A percentile compares a stretch with the other conserved stretches of the same genome.
Evolutionary conservation across 2,329 filamentous ascomycete genomes (phyloP).

Genomic region (Arthroderma sp.): DNA sequence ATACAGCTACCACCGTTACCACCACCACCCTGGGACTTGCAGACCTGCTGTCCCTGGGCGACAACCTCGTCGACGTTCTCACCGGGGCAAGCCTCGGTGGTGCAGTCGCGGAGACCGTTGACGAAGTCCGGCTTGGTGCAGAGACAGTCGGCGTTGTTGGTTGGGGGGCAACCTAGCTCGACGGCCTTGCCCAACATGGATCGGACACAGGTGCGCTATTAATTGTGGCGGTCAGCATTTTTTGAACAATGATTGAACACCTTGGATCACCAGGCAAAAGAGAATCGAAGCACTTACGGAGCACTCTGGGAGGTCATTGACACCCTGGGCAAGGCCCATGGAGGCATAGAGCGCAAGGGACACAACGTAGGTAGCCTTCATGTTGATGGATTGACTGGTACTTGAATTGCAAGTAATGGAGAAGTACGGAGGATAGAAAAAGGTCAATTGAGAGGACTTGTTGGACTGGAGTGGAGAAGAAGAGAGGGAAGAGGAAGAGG

Average conservation of each 20-base stretch:
- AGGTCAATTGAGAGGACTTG: slow-evolving; percentile 1
- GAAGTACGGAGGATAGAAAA: background rate
- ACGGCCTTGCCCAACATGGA: slow-evolving; percentile 16
- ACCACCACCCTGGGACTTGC: background rate
- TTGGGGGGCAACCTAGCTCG: slow-evolving; percentile 22
- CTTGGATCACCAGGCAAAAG: background rate
- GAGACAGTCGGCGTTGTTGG: slow-evolving; percentile 29
- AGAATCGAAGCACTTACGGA: slow-evolving; percentile 17
- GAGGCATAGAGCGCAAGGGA: slow-evolving; percentile 16
- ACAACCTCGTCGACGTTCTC: slow-evolving; percentile 21
- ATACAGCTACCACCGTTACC: background rate
- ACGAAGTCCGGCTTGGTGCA: slow-evolving; percentile 33
- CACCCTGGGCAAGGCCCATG: slow-evolving; percentile 16
- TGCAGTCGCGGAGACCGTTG: slow-evolving; percentile 38
- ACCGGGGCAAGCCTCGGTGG: slow-evolving; percentile 31
- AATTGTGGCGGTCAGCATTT: background rate
- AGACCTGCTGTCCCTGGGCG: background rate
- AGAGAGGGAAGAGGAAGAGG: background rate
- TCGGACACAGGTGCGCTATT: background rate
- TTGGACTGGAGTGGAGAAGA: background rate
- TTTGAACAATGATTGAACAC: background rate
- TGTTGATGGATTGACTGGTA: slow-evolving; percentile 12
- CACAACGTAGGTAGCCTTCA: slow-evolving; percentile 20
- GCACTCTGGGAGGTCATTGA: slow-evolving; percentile 16
- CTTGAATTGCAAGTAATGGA: background rate